Evolutionary conservation across 1,284 basidiomycete species (phyloP).

Genomic region (Hypsizygus ulmarius): DNA sequence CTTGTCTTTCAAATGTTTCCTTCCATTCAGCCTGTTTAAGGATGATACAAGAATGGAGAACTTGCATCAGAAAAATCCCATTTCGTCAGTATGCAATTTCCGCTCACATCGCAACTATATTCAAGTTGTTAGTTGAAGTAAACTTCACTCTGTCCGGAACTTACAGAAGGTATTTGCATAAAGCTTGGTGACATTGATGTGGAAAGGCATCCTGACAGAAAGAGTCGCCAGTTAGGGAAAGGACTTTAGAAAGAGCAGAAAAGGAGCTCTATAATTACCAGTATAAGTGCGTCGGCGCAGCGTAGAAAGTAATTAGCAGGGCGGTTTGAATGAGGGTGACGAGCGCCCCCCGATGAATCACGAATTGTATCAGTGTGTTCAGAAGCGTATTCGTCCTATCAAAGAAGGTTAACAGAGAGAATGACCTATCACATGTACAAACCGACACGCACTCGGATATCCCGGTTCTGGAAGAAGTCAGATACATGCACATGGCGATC

Average conservation of each 20-base stretch:
- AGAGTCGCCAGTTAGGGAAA: background rate
- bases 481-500: slow-evolving; percentile 38
- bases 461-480: slow-evolving; percentile 31
- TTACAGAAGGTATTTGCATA: slow-evolving; percentile 30
- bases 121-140: background rate
- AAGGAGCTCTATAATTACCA: slow-evolving; percentile 21
- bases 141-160: slow-evolving; percentile 1
- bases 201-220: slow-evolving; percentile 21
- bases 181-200: slow-evolving; percentile 27
- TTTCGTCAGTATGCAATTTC: background rate
- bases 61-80: background rate
- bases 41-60: background rate
- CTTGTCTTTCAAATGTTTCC: slow-evolving; percentile 14
- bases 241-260: background rate
- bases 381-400: slow-evolving; percentile 29
- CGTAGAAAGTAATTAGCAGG: slow-evolving; percentile 26
- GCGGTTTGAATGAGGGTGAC: slow-evolving; percentile 26
- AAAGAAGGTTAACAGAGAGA: background rate
- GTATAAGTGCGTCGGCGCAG: slow-evolving; percentile 20
- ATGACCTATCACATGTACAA: slow-evolving; percentile 5
- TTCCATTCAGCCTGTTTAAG: slow-evolving; percentile 17
- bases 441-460: slow-evolving; percentile 17
- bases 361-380: slow-evolving; percentile 26
- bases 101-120: slow-evolving; percentile 20
- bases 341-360: slow-evolving; percentile 24